phyloP scores from a whole-genome alignment of 306 rosid genomes.

The Prunus mira region DNA sequence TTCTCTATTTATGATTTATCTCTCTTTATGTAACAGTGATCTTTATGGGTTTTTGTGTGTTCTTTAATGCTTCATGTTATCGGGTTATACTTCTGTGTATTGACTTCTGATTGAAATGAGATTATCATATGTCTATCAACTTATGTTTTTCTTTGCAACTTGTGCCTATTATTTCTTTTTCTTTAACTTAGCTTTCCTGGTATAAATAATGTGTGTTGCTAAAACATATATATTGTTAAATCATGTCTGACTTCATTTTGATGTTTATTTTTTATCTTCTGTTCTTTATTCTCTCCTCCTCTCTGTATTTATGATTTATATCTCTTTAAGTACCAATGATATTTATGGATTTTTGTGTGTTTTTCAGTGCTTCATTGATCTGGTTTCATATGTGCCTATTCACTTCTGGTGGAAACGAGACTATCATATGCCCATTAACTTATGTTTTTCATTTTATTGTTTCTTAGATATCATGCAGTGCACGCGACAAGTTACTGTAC shows the following conservation, averaged over 20 bases:
- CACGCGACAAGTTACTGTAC: slow-evolving; percentile 71
- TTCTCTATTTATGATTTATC: neutral
- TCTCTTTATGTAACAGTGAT: neutral
- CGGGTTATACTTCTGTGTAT: neutral
- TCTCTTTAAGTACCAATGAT: neutral
- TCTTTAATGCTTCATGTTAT: neutral
- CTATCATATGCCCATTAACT: neutral
- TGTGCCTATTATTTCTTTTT: neutral
- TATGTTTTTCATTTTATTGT: slow-evolving; percentile 17
- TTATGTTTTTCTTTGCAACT: neutral
- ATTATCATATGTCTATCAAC: neutral
- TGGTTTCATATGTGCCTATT: neutral
- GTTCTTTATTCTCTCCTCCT: neutral
- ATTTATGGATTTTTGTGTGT: neutral
- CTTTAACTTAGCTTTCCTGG: too few species aligned
- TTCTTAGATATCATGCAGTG: slow-evolving; percentile 66
- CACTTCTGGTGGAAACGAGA: slow-evolving; percentile 16
- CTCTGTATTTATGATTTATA: neutral
- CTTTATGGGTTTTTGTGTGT: neutral
- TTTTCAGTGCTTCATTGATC: neutral
- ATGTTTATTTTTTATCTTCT: too few species aligned
- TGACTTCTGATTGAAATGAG: neutral
- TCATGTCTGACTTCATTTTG: neutral
- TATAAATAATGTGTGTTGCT: neutral
- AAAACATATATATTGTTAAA: neutral